Base-by-base conservation (phyloP, 495 filamentous ascomycete species). In the Hypoxylon trugodes region DNA sequence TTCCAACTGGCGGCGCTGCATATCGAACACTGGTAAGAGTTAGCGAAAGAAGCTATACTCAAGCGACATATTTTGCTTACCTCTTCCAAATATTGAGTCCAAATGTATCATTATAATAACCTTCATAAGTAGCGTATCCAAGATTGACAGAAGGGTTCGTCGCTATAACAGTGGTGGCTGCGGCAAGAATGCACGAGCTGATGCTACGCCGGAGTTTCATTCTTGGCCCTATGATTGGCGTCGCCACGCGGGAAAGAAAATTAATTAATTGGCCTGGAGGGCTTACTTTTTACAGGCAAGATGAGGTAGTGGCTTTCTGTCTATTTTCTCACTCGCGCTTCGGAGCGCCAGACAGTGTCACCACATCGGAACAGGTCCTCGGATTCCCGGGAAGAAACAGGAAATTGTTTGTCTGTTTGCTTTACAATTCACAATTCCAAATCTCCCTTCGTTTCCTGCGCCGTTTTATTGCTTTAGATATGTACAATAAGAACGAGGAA, bases 41-140 rank as follows among this genome's bases (percentile, higher is more conserved):
- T 12, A 65, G 53, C 37, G 21, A 18, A 46, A 10, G 8, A 50
- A 65, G 22, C 18, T 6, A 49, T 50, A 24, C 25, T 24, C 24
- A 41, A 24, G 5, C 37, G 32, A 38, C 19, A 24, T 19, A 9
- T 21, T 5, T 16, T 13, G 37, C 70, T 35, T 40, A 75, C 76
- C 76, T 72, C 53, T 74, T 76, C 75, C 75, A 79, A 41, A 66
- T 63, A 64, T 79, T 77, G 19, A 79, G 47, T 6, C 69, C 73
- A 16, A 61, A 71, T 0, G 75, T 57, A 0, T 67, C 19, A 42
- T 77, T 70, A 37, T 64, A 59, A 21, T 69, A 70, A 13, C 76
- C 76, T 25, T 72, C 55, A 47, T 79, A 77, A 48, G 73, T 77
- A 46, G 75, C 75, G 42, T 79, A 79, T 21, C 76, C 76, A 10